Evolutionary conservation across 1,284 basidiomycete genomes (phyloP), one percentile per base, ranked within the genome.

Genomic region (Heimioporus retisporus): DNA sequence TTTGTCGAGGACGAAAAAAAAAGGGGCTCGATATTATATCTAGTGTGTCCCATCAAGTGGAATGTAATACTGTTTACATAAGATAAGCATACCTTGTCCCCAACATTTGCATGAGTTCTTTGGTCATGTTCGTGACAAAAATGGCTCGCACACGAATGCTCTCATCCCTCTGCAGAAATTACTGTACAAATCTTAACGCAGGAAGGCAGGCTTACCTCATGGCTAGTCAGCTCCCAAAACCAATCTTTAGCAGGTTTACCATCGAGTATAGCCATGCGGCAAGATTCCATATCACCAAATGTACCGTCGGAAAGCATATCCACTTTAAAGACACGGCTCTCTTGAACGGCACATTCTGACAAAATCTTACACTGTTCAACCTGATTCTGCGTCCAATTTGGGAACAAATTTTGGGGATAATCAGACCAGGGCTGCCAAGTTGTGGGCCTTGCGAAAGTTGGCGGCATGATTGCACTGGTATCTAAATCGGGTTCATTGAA

Each of bases 1-100:
- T 86, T 85, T 6, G 86, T 70, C 3, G 86, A 86, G 4, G 86
- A 88, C 2, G 87, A 85, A 73, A 87, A 89, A 70, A 85, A 89
- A 73, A 89, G 88, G 0, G 88, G 87, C 65, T 89, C 87, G 60
- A 89, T 55, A 5, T 53, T 28, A 44, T 76, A 77, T 63, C 79
- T 78, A 43, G n/a, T n/a, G n/a, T n/a, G n/a, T n/a, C n/a, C n/a
- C 16, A 19, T 55, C 44, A 56, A 4, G 43, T 59, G 50, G 48
- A 35, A 14, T 46, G 54, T 25, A 48, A 6, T 2, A 18, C 10
- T 13, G 44, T 60, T 13, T 42, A 11, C 10, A 15, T 53, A 48
- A 14, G 21, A 50, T 44, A 44, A 44, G 65, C 66, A 21, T 60
- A 86, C 85, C 75, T 84, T 0, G 82, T 82, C 18, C 87, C 87